These are phyloP conservation scores for Ramaria sp. DNA, from an alignment of 768 basidiomycete species.

Conservation along the genomic window DNA sequence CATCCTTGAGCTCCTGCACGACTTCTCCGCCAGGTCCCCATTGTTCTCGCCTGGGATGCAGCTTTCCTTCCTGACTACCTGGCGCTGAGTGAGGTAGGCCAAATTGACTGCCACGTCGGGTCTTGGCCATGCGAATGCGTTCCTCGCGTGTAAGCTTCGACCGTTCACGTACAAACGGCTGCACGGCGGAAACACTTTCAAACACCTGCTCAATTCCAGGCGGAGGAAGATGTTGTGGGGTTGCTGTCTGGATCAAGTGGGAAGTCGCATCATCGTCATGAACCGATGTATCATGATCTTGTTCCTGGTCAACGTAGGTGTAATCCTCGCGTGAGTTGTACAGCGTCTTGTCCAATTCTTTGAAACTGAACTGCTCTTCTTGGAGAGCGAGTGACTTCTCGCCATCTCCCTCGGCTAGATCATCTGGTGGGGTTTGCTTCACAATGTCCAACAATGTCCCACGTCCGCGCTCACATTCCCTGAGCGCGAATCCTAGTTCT, in stretches of 20 bases:
- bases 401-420: conserved; percentile 22
- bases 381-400: conserved; percentile 21
- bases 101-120: conserved; percentile 33
- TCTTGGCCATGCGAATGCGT: conserved; percentile 50
- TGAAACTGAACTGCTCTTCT: conserved; percentile 10
- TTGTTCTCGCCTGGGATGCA: conserved; percentile 12
- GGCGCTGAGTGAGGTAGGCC: not conserved
- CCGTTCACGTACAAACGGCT: conserved; percentile 39
- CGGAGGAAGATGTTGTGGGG: conserved; percentile 45
- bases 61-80: not conserved
- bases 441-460: conserved; percentile 19
- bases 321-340: not conserved
- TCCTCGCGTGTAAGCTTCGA: conserved; percentile 66
- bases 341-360: conserved; percentile 7
- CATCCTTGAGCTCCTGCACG: conserved; percentile 75
- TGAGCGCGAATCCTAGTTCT: conserved; percentile 65
- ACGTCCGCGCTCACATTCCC: conserved; percentile 76
- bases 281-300: not conserved
- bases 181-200: conserved; percentile 44
- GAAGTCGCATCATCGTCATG: conserved; percentile 41
- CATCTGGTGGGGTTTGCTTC: not conserved
- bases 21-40: conserved; percentile 75
- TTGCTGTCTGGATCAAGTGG: conserved; percentile 42
- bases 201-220: conserved; percentile 77
- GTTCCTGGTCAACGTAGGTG: not conserved